A percentile compares a stretch with the other conserved stretches of the same genome.
phyloP scores from a whole-genome alignment of 805 yeast genomes.

The Candida morakotiae region DNA sequence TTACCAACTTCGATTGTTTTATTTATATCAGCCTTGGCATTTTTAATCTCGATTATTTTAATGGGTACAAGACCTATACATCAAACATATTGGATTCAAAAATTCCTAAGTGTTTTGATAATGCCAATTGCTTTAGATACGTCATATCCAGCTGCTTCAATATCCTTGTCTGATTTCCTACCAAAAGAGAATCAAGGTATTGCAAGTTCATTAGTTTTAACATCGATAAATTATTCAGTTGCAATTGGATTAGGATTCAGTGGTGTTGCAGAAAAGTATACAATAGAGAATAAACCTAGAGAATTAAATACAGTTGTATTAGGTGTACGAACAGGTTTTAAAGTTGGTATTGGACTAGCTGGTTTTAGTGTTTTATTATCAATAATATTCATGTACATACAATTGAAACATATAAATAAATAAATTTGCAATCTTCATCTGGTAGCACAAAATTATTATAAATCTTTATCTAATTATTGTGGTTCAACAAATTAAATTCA shows the following conservation, averaged over 20 bases:
- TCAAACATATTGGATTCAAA: slow-evolving; percentile 58
- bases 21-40: slow-evolving; percentile 48
- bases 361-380: slow-evolving; percentile 25
- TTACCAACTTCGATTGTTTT: slow-evolving; percentile 49
- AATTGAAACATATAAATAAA: slow-evolving; percentile 1
- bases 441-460: too few relatives aligned
- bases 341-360: slow-evolving; percentile 31
- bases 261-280: slow-evolving; percentile 29
- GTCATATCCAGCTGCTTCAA: slow-evolving; percentile 71
- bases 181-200: slow-evolving; percentile 69
- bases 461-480: too few relatives aligned
- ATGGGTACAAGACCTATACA: slow-evolving; percentile 53
- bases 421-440: neutral
- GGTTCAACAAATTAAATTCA: neutral
- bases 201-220: slow-evolving; percentile 70
- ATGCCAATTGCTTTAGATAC: slow-evolving; percentile 73
- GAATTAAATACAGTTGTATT: slow-evolving; percentile 13
- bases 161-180: slow-evolving; percentile 52
- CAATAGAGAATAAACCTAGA: slow-evolving; percentile 14
- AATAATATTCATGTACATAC: slow-evolving; percentile 13
- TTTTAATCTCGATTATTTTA: slow-evolving; percentile 47
- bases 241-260: slow-evolving; percentile 34
- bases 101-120: slow-evolving; percentile 51
- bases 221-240: slow-evolving; percentile 66
- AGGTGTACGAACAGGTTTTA: slow-evolving; percentile 24